Conservation (phyloP, 352 stramenopile species). For the Globisporangium nodosum region DNA sequence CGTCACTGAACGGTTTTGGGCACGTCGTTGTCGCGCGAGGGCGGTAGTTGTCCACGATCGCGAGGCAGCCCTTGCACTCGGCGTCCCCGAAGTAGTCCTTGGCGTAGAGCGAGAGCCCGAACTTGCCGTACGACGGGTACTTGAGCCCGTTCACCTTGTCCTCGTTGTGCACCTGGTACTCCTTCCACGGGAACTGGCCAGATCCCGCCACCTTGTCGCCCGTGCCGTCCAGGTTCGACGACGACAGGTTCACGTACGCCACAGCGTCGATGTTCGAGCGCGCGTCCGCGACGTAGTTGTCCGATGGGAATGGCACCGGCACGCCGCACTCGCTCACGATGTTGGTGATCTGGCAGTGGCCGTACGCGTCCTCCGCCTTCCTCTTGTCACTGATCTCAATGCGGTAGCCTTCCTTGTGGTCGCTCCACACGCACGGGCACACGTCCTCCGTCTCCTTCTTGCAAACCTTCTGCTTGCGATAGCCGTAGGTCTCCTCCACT, state of each 20-base stretch:
- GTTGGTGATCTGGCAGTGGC: conserved; percentile 19
- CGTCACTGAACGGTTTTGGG: conserved; percentile 34
- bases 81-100: conserved; percentile 39
- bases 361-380: conserved; percentile 20
- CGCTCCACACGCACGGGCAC: conserved; percentile 47
- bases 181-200: conserved; percentile 32
- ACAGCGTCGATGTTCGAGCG: conserved; percentile 18
- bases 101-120: conserved; percentile 39
- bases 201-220: conserved; percentile 7
- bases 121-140: conserved; percentile 47
- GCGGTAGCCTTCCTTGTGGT: conserved; percentile 14
- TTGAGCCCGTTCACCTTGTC: conserved; percentile 34
- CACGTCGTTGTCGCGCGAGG: conserved; percentile 32
- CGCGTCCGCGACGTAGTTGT: conserved; percentile 47
- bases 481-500: conserved; percentile 11
- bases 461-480: conserved; percentile 13
- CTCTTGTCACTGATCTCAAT: background rate
- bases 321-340: conserved; percentile 27
- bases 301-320: conserved; percentile 39
- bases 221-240: conserved; percentile 10
- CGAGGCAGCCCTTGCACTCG: conserved; percentile 44
- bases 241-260: conserved; percentile 8
- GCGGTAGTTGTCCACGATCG: conserved; percentile 47
- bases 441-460: conserved; percentile 18
- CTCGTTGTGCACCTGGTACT: conserved; percentile 38